Conservation (phyloP, 768 basidiomycete species). For the Naganishia vishniacii region DNA sequence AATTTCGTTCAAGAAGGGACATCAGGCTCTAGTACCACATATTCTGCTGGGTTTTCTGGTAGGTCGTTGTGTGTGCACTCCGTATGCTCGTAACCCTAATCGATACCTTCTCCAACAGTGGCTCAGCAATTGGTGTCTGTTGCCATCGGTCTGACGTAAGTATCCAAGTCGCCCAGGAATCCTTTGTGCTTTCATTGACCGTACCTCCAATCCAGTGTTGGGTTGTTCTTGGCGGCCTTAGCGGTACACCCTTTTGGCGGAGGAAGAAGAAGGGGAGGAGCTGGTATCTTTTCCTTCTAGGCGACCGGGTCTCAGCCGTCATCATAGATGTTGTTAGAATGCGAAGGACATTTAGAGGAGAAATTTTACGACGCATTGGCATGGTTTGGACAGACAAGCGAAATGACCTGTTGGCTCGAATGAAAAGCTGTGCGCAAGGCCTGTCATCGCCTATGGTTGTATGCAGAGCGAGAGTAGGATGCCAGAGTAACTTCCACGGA, state of each 20-base stretch:
- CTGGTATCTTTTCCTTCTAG: slow-evolving; percentile 51
- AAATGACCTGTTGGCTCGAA: no score
- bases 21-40: slow-evolving; percentile 50
- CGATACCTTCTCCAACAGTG: slow-evolving; percentile 54
- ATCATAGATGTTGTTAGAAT: no score
- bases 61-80: background rate
- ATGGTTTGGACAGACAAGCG: no score
- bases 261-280: slow-evolving; percentile 46
- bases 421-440: no score
- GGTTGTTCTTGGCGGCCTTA: slow-evolving; percentile 65
- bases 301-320: no score
- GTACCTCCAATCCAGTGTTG: slow-evolving; percentile 59
- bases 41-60: slow-evolving; percentile 58
- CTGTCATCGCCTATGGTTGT: no score
- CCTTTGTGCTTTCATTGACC: no score
- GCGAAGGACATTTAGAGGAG: no score
- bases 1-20: slow-evolving; percentile 49
- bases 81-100: background rate
- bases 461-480: no score
- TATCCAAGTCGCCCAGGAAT: no score
- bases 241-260: slow-evolving; percentile 54
- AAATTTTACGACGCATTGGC: no score
- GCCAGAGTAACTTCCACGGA: no score
- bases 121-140: slow-evolving; percentile 72
- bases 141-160: slow-evolving; percentile 56